Base-by-base conservation (phyloP, 768 basidiomycete genomes). In the Mrakia gelida region DNA sequence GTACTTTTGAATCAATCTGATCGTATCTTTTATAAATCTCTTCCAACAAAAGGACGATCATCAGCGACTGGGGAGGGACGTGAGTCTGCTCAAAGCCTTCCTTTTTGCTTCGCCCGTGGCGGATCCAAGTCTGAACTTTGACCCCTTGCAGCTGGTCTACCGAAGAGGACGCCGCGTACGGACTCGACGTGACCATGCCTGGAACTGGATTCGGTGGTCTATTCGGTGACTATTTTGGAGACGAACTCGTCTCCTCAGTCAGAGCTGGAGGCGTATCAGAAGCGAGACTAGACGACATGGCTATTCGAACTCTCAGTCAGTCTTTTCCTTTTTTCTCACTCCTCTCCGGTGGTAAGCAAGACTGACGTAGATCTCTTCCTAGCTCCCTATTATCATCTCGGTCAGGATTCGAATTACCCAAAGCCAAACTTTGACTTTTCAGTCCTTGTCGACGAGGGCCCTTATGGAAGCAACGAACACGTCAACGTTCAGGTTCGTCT, bases 401-500 rank as follows among this genome's bases (percentile, higher is more conserved):
- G 82, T 54, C 86, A 86, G 84, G 90, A 94, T 83, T 82, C 86
- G 10, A 83, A 85, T 23, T 95, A 88, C 84, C 92, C 93, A 0
- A 78, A 82, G 18, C 87, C 88, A 80, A 92, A 89, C 85, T 93
- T 94, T 84, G 88, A 93, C 81, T 88, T 82, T 9, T 18, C 43
- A 82, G 82, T 73, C 81, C 67, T 77, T 26, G 56, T 13, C 84
- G 0, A 83, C 85, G 71, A 86, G 73, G 80, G 45, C 34, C 45
- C 32, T 54, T 79, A 45, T 5, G 79, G 71, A 26, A 81, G 81
- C 72, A 84, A 85, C 75, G 81, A 82, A 86, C 81, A 86, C 79
- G 83, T 86, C 61, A 82, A 86, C 81, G 92, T 92, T 0, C 90
- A 91, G 82, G 89, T 82, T 34, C 88, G 92, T 82, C 92, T 94